phyloP scores from a whole-genome alignment of 495 filamentous ascomycete species.

The Penicillium bialowiezense region DNA sequence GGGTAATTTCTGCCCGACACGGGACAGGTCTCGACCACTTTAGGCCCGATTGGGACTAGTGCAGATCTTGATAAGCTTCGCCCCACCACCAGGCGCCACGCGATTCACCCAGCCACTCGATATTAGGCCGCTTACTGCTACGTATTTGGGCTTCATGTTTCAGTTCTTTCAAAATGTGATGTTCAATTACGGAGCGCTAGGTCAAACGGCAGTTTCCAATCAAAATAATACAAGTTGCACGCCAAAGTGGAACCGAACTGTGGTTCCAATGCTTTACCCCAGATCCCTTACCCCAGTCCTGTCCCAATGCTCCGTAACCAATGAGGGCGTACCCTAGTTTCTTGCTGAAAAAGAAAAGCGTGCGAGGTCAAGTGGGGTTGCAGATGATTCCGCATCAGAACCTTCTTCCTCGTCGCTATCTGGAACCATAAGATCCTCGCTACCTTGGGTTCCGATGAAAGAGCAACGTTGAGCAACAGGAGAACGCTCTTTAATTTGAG shows the following conservation, averaged over 20 bases:
- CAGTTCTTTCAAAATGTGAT: not conserved
- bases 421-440: constrained; percentile 73
- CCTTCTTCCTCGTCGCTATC: constrained; percentile 65
- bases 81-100: constrained; percentile 20
- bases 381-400: constrained; percentile 17
- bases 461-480: constrained; percentile 5
- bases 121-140: not conserved
- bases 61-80: constrained; percentile 15
- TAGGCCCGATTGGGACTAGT: constrained; percentile 19
- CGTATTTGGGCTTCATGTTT: not conserved
- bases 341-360: constrained; percentile 49
- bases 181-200: constrained; percentile 12
- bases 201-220: constrained; percentile 3
- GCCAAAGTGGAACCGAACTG: constrained; percentile 6
- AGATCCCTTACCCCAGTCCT: constrained; percentile 6
- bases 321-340: constrained; percentile 19
- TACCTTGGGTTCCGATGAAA: constrained; percentile 47
- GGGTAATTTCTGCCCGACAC: constrained; percentile 11
- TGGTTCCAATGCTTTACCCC: constrained; percentile 12
- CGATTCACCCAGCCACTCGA: constrained; percentile 21
- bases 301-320: constrained; percentile 18
- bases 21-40: constrained; percentile 2
- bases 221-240: constrained; percentile 2
- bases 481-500: constrained; percentile 3
- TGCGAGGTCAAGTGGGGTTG: constrained; percentile 45